Evolutionary conservation across 495 filamentous ascomycete genomes (phyloP).

Genomic region (Cairneyella variabilis): DNA sequence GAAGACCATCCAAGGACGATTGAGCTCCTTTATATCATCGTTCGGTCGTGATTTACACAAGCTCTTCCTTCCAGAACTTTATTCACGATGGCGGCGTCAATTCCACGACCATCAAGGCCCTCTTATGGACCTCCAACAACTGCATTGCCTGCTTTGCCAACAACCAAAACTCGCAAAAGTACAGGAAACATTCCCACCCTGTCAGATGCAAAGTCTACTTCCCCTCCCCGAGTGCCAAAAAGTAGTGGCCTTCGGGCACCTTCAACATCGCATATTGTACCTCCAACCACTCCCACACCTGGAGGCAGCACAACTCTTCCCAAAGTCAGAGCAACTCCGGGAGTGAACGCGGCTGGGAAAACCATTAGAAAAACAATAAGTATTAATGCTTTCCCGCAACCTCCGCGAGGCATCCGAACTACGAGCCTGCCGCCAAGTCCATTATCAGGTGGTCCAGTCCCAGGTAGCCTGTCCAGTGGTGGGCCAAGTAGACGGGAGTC

Average conservation of each 20-base stretch:
- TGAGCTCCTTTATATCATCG: constrained; percentile 9
- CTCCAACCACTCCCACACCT: constrained; percentile 43
- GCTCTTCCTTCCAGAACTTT: neutral
- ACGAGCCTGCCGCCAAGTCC: constrained; percentile 57
- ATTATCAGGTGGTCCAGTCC: constrained; percentile 39
- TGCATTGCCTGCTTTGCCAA: constrained; percentile 65
- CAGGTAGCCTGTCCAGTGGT: constrained; percentile 26
- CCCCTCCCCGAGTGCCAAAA: constrained; percentile 45
- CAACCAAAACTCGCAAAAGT: constrained; percentile 67
- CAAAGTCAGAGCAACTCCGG: constrained; percentile 45
- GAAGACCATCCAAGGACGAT: constrained; percentile 7
- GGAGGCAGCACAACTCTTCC: constrained; percentile 35
- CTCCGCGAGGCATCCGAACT: constrained; percentile 59
- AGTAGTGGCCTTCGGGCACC: constrained; percentile 58
- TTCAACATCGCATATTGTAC: constrained; percentile 45
- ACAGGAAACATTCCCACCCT: constrained; percentile 43
- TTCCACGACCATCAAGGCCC: constrained; percentile 52
- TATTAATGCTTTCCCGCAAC: constrained; percentile 90
- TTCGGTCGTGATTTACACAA: neutral
- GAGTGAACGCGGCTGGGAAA: constrained; percentile 50
- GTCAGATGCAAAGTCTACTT: constrained; percentile 40
- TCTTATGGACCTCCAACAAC: constrained; percentile 58
- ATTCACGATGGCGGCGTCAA: constrained; percentile 52
- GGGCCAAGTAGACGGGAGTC: constrained; percentile 21
- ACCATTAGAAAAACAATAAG: constrained; percentile 81